These are phyloP conservation scores for Zoysia pacifica DNA, from an alignment of 176 grass and related monocot species.

Conservation along the genomic window DNA sequence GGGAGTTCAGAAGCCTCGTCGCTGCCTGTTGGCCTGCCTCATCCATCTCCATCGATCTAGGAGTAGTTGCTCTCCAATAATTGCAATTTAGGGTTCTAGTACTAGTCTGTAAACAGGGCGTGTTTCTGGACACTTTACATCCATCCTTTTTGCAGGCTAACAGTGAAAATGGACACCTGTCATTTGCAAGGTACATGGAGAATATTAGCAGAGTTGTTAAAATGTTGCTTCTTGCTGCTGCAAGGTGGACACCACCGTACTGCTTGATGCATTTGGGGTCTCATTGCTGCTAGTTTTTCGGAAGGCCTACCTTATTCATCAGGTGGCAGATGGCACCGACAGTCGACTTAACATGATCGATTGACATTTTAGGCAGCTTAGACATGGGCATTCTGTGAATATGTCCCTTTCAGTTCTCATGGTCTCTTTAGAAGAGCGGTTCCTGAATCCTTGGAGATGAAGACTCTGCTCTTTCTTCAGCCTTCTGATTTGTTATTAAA, in stretches of 20 bases:
- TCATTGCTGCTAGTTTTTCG: not conserved
- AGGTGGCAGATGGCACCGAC: not conserved
- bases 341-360: not conserved
- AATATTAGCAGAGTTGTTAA: not conserved
- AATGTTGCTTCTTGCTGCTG: slow-evolving; percentile 15
- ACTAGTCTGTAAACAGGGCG: not conserved
- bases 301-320: not conserved
- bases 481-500: too few relatives aligned
- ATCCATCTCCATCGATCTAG: not conserved
- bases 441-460: too few relatives aligned
- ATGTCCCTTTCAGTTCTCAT: too few relatives aligned
- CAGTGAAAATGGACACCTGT: too few relatives aligned
- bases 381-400: too few relatives aligned
- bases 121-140: not conserved
- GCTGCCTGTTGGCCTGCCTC: slow-evolving; percentile 1
- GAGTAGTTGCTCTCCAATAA: not conserved
- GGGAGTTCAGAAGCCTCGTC: slow-evolving; percentile 8
- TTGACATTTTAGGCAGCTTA: not conserved
- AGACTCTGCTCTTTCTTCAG: too few relatives aligned
- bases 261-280: not conserved
- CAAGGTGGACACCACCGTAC: not conserved
- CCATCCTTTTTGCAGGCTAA: not conserved
- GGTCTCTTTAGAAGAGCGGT: too few relatives aligned
- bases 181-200: not conserved
- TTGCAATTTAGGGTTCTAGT: not conserved